Evolutionary conservation across 257 asterid genomes (phyloP), one percentile per base, ranked within the genome.

Genomic region (Marsdenia floribunda): DNA sequence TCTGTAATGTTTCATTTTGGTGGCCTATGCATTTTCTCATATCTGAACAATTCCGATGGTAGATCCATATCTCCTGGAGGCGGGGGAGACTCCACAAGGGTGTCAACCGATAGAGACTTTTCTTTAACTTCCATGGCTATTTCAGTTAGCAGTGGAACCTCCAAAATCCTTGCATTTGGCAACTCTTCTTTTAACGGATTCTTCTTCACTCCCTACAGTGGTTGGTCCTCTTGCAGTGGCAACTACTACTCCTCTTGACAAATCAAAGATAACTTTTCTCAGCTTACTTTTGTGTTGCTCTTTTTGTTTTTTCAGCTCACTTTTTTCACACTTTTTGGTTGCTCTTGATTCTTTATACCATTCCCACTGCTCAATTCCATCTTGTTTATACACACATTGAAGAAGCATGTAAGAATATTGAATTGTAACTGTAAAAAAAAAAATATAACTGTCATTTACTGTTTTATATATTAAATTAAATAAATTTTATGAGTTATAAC

Each of bases 261-360:
- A 47, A 92, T 88, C 84, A 92, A n/a, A n/a, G n/a, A 84, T 0
- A 95, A 97, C 74, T 94, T 95, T 10, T 94, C 99, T 50, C 96
- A n/a, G n/a, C n/a, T n/a, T n/a, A n/a, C n/a, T n/a, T n/a, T n/a
- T n/a, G n/a, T n/a, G n/a, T n/a, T n/a, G n/a, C n/a, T n/a, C n/a
- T n/a, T n/a, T n/a, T n/a, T n/a, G n/a, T n/a, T n/a, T n/a, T n/a
- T n/a, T n/a, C n/a, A n/a, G n/a, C n/a, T n/a, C n/a, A n/a, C n/a
- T n/a, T n/a, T n/a, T n/a, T n/a, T n/a, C n/a, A n/a, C n/a, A n/a
- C n/a, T n/a, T n/a, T n/a, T n/a, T n/a, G n/a, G n/a, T n/a, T n/a
- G n/a, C 96, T 54, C 91, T 80, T 89, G 96, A 78, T 94, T 90
- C 80, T 92, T 92, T 78, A 93, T 83, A 7, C 88, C 97, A 71